These are phyloP conservation scores for Lactarius sp. DNA, from an alignment of 768 basidiomycete species.

Conservation along the genomic window DNA sequence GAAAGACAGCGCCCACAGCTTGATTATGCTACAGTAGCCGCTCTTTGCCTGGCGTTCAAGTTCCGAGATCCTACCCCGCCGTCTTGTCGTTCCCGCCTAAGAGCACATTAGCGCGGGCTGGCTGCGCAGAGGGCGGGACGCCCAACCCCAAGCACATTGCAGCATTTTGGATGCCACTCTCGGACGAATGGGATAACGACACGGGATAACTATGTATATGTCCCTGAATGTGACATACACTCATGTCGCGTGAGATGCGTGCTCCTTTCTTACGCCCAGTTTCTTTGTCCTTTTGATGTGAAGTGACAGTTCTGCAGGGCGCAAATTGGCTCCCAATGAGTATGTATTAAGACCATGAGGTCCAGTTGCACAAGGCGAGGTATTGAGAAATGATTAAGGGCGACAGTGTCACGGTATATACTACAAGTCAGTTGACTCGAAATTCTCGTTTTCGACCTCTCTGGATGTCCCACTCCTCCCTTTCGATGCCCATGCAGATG, in stretches of 20 bases:
- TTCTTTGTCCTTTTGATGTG: not conserved
- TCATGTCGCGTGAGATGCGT: not conserved
- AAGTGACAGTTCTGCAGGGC: not conserved
- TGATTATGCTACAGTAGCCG: not conserved
- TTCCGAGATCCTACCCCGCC: not conserved
- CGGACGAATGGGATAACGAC: not conserved
- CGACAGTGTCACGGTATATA: not conserved
- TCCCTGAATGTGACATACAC: not conserved
- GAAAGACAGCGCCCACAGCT: too few relatives aligned
- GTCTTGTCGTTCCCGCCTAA: not conserved
- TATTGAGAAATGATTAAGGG: not conserved
- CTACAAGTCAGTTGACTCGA: not conserved
- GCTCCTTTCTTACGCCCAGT: too few relatives aligned
- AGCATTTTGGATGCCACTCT: not conserved
- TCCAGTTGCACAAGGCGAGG: not conserved
- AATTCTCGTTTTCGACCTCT: constrained; percentile 1
- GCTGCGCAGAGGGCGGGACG: not conserved
- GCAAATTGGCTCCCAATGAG: not conserved
- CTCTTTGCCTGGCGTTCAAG: not conserved
- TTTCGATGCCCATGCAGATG: constrained; percentile 21
- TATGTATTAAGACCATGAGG: not conserved
- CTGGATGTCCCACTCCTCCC: constrained; percentile 21
- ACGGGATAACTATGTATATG: not conserved
- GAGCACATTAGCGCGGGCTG: not conserved
- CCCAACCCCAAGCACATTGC: not conserved